These are phyloP conservation scores for Mariannaea sp. DNA, from an alignment of 2,329 filamentous ascomycete genomes.

Conservation along the genomic window DNA sequence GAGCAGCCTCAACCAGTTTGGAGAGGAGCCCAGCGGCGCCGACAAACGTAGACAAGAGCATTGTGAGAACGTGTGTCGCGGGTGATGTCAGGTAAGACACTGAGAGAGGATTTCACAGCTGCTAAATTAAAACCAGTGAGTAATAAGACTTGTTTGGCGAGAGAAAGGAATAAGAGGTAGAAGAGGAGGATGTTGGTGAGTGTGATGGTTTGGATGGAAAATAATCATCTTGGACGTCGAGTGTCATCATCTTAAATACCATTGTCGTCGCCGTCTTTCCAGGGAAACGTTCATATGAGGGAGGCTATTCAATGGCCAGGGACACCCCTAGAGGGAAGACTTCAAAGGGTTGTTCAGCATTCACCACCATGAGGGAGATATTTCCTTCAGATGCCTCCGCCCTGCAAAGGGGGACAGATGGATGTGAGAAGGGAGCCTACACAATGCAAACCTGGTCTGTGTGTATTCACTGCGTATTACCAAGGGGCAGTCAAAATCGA, in stretches of 20 bases:
- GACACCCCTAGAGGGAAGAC: conserved; percentile 24
- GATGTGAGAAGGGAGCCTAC: conserved; percentile 18
- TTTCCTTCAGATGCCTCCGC: conserved; percentile 12
- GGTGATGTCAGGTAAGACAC: conserved; percentile 17
- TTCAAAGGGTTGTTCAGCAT: conserved; percentile 22
- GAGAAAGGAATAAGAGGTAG: background rate
- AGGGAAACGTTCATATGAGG: conserved; percentile 24
- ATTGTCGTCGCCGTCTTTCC: conserved; percentile 27
- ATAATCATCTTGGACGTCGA: conserved; percentile 13
- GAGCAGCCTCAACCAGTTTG: conserved; percentile 34
- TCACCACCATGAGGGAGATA: conserved; percentile 25
- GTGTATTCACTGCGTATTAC: too few species aligned
- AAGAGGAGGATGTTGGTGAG: conserved; percentile 27
- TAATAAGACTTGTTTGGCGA: background rate
- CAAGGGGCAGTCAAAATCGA: conserved; percentile 10
- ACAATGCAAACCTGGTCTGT: too few species aligned
- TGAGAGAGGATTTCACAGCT: too few species aligned
- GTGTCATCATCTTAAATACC: conserved; percentile 30
- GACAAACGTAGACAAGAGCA: conserved; percentile 34
- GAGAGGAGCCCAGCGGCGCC: conserved; percentile 36
- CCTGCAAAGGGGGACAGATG: conserved; percentile 2
- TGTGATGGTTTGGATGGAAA: conserved; percentile 30
- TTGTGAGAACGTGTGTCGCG: conserved; percentile 11
- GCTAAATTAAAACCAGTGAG: too few species aligned
- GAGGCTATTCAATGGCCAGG: conserved; percentile 23